A percentile compares a stretch with the other conserved stretches of the same genome.
Conservation (phyloP, 2,329 filamentous ascomycete species). For the Alternaria incomplexa region DNA sequence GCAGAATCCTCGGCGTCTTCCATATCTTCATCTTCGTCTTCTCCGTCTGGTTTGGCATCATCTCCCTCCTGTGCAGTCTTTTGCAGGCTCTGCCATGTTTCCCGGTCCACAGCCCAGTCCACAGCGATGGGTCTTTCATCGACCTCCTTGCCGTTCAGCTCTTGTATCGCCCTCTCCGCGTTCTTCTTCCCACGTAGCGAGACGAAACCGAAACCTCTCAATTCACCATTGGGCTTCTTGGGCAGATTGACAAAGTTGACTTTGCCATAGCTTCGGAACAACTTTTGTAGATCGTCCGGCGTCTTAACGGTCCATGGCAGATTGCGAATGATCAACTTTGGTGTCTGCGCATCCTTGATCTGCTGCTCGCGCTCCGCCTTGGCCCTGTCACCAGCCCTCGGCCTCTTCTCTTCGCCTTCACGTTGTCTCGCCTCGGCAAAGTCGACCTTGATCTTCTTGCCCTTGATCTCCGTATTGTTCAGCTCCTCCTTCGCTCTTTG, state of each 20-base stretch:
- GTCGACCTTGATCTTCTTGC: slow-evolving; percentile 83
- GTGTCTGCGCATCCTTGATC: slow-evolving; percentile 69
- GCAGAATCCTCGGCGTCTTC: slow-evolving; percentile 47
- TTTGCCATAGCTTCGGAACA: slow-evolving; percentile 90
- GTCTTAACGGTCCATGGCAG: slow-evolving; percentile 95
- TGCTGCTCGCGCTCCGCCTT: slow-evolving; percentile 73
- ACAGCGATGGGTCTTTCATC: slow-evolving; percentile 90
- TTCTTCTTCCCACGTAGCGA: slow-evolving; percentile 87
- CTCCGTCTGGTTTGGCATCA: slow-evolving; percentile 47
- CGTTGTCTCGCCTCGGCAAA: slow-evolving; percentile 85
- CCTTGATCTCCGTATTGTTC: slow-evolving; percentile 77
- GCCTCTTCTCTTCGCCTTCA: slow-evolving; percentile 53
- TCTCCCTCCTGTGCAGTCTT: slow-evolving; percentile 51
- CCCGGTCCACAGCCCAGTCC: slow-evolving; percentile 95
- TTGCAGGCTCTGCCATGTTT: slow-evolving; percentile 74
- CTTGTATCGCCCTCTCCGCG: slow-evolving; percentile 84
- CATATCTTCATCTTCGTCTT: slow-evolving; percentile 49
- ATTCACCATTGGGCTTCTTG: slow-evolving; percentile 68
- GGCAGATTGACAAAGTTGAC: slow-evolving; percentile 87
- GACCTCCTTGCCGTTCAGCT: slow-evolving; percentile 86
- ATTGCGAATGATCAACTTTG: slow-evolving; percentile 89
- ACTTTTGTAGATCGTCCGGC: slow-evolving; percentile 75
- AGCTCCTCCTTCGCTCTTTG: slow-evolving; percentile 79
- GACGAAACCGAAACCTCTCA: slow-evolving; percentile 92
- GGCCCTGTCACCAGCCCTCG: slow-evolving; percentile 54